Evolutionary conservation across 2,329 filamentous ascomycete species (phyloP).

Genomic region (Trichophyton mentagrophytes): DNA sequence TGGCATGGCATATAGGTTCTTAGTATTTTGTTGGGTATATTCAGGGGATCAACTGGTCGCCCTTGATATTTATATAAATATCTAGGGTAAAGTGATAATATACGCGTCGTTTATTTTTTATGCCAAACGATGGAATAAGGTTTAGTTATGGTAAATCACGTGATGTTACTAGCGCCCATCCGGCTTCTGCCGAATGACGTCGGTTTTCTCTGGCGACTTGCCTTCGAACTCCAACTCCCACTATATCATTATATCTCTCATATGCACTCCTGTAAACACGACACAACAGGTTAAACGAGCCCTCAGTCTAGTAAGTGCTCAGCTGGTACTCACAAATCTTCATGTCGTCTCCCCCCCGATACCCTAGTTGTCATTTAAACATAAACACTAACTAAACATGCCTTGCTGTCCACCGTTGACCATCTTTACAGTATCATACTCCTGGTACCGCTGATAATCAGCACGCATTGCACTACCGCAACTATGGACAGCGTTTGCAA

Average conservation of each 20-base stretch:
- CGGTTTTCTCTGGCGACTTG: neutral
- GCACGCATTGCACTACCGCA: neutral
- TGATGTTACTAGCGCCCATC: neutral
- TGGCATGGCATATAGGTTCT: neutral
- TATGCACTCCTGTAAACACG: too few relatives aligned
- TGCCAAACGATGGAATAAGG: neutral
- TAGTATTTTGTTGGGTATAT: neutral
- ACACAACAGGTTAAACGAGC: too few relatives aligned
- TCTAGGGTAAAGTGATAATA: neutral
- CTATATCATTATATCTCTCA: too few relatives aligned
- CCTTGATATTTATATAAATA: neutral
- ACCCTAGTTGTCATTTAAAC: too few relatives aligned
- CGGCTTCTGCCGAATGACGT: neutral
- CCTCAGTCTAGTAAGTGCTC: too few relatives aligned
- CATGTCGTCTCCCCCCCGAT: too few relatives aligned
- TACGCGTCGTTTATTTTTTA: neutral
- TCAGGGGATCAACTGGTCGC: neutral
- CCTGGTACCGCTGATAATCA: neutral
- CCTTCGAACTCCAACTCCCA: neutral
- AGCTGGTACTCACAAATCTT: too few relatives aligned
- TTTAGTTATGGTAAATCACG: neutral
- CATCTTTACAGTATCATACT: neutral
- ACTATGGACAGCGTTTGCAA: neutral
- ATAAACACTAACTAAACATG: too few relatives aligned
- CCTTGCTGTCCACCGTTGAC: neutral